phyloP scores from a whole-genome alignment of 2,329 filamentous ascomycete species.

The Botrytis squamosa region DNA sequence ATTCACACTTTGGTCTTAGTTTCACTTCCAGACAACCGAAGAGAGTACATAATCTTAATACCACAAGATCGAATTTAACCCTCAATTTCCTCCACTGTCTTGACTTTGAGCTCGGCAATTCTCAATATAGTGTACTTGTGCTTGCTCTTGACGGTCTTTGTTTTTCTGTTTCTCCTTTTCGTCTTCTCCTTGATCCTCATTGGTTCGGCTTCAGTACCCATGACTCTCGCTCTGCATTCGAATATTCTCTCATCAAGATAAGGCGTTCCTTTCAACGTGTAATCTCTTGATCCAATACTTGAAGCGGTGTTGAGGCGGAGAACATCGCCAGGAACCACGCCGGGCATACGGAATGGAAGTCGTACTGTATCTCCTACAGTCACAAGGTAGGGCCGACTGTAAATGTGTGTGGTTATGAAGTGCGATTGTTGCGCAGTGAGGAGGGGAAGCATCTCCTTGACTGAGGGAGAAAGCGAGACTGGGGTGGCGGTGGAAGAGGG shows the following conservation, averaged over 20 bases:
- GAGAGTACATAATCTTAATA: background rate
- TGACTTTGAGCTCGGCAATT: constrained; percentile 70
- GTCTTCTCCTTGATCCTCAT: constrained; percentile 77
- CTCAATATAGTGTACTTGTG: constrained; percentile 83
- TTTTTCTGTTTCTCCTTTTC: constrained; percentile 72
- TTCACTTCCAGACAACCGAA: background rate
- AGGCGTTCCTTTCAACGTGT: constrained; percentile 78
- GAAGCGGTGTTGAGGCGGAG: constrained; percentile 84
- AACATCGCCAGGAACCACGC: constrained; percentile 76
- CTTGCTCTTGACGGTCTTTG: constrained; percentile 81
- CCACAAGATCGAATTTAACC: constrained; percentile 2
- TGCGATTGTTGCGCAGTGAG: constrained; percentile 70
- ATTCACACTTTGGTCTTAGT: background rate
- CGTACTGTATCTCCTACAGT: constrained; percentile 73
- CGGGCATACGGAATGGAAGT: constrained; percentile 76
- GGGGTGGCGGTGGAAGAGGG: constrained; percentile 33
- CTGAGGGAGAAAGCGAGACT: constrained; percentile 50
- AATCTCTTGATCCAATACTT: constrained; percentile 81
- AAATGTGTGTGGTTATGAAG: constrained; percentile 79
- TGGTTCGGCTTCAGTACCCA: constrained; percentile 80
- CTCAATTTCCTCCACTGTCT: constrained; percentile 45
- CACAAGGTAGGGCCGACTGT: constrained; percentile 76
- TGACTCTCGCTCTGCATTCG: constrained; percentile 79
- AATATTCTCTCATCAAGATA: constrained; percentile 83
- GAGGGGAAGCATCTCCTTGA: constrained; percentile 65